Percentiles rank a stretch among this genome's conserved stretches.
Evolutionary conservation across 2,329 filamentous ascomycete genomes (phyloP).

Genomic region (Leptographium radiaticola): DNA sequence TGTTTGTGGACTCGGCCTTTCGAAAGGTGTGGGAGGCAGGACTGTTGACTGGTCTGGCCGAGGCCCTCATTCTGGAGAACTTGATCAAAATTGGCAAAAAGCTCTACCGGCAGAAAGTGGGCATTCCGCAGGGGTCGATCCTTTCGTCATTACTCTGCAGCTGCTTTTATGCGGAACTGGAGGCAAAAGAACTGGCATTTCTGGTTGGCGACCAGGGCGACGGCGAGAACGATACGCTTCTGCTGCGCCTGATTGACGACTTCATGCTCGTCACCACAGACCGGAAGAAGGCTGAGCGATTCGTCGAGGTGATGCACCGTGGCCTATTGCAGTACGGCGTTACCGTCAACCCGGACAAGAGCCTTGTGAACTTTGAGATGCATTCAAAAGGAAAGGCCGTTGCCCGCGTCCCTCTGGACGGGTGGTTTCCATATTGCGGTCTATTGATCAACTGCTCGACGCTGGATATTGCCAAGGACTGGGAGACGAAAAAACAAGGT

Average conservation of each 20-base stretch:
- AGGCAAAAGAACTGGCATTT: conserved; percentile 56
- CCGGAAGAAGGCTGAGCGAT: conserved; percentile 50
- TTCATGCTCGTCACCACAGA: conserved; percentile 78
- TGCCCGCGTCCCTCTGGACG: conserved; percentile 26
- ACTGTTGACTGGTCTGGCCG: conserved; percentile 53
- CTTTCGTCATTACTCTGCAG: conserved; percentile 81
- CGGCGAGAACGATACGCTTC: conserved; percentile 37
- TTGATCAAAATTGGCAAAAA: conserved; percentile 80
- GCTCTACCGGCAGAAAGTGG: conserved; percentile 73
- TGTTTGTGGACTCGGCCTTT: conserved; percentile 58
- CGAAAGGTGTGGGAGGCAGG: too few relatives aligned
- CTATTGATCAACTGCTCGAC: conserved; percentile 60
- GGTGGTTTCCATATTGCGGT: conserved; percentile 80
- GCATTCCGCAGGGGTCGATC: conserved; percentile 88
- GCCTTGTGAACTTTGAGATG: conserved; percentile 69
- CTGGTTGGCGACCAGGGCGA: conserved; percentile 21
- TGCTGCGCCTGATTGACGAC: conserved; percentile 81
- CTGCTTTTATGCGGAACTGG: conserved; percentile 88
- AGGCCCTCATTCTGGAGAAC: conserved; percentile 72
- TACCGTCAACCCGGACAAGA: conserved; percentile 63
- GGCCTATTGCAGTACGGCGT: conserved; percentile 75
- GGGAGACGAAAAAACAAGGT: conserved; percentile 38
- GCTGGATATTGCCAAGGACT: conserved; percentile 61
- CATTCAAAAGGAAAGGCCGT: conserved; percentile 39
- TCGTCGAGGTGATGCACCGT: conserved; percentile 67